Base-by-base conservation (phyloP, 352 stramenopile species). In the Phytophthora tentaculata region DNA sequence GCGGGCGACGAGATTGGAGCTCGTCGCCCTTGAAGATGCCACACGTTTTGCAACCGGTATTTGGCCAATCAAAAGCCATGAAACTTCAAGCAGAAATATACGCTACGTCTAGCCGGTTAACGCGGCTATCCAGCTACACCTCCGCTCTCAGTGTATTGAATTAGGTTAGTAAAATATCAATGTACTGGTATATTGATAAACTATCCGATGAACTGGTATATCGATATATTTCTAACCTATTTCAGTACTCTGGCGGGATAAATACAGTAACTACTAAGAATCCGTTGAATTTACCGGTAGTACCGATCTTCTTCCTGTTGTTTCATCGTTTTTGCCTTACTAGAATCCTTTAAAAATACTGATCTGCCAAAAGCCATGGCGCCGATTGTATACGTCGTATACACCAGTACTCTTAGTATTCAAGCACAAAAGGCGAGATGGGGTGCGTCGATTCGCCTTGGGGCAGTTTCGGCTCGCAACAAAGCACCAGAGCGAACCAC, bases 401-500 rank as follows among this genome's bases (percentile, higher is more conserved):
- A 43, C 35, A n/a, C 14, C 35, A 43, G 35, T 43, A 43, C 35
- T 7, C 35, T 43, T 3, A 73, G 65, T 55, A 73, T 69, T 60
- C 65, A 73, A 69, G 64, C 58, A 72, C 64, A 49, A 44, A 19
- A 14, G 19, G 7, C 37, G 32, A 47, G 52, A 61, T 67, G 51
- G 53, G 64, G 47, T 26, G 52, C 61, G 53, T 52, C 53, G 61
- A 62, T 44, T 58, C 61, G 47, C 35, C 14, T 56, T 64, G 24
- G 39, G 44, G 51, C 43, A 55, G 55, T 67, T 63, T 62, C 61
- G 29, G 56, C n/a, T 54, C 39, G 37, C 48, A 37, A 48, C 60
- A 50, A 73, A 73, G 65, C 58, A 67, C 35, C 61, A 50, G 22
- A 43, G 50, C 61, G 53, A 71, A 63, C 64, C 64, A 72, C 58